Conservation (phyloP, 306 rosid species). For the Fragaria nilgerrensis region DNA sequence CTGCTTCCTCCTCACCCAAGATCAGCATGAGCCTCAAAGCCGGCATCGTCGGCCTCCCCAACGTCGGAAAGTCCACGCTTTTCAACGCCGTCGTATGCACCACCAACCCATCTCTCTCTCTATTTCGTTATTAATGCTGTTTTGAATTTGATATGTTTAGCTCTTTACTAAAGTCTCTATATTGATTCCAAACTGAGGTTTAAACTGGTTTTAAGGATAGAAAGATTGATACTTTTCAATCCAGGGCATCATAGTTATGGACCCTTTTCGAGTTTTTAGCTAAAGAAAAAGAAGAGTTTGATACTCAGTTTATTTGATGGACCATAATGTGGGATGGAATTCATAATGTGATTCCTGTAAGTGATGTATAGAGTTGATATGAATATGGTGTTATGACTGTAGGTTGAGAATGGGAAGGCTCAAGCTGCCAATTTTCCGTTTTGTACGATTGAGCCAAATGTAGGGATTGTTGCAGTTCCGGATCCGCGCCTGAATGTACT, state of each 20-base stretch:
- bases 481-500: slow-evolving; percentile 83
- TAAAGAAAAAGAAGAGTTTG: background rate
- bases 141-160: background rate
- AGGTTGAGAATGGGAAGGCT: slow-evolving; percentile 99
- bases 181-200: background rate
- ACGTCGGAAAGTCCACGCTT: slow-evolving; percentile 95
- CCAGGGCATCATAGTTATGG: background rate
- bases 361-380: slow-evolving; percentile 2
- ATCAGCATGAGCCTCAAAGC: slow-evolving; percentile 93
- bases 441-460: slow-evolving; percentile 98
- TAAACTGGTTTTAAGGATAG: background rate
- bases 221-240: background rate
- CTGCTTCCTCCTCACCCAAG: slow-evolving; percentile 59
- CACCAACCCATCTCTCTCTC: slow-evolving; percentile 1
- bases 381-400: slow-evolving; percentile 25
- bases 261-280: background rate
- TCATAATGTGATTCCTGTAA: background rate
- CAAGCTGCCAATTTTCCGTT: slow-evolving; percentile 99
- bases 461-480: slow-evolving; percentile 97
- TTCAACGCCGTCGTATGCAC: slow-evolving; percentile 88
- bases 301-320: background rate
- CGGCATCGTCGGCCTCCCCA: slow-evolving; percentile 97
- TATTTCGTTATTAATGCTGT: background rate
- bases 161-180: background rate
- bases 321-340: slow-evolving; percentile 7